Base-by-base conservation (phyloP, 106 monocot species). In the Dioscorea dumetorum region DNA sequence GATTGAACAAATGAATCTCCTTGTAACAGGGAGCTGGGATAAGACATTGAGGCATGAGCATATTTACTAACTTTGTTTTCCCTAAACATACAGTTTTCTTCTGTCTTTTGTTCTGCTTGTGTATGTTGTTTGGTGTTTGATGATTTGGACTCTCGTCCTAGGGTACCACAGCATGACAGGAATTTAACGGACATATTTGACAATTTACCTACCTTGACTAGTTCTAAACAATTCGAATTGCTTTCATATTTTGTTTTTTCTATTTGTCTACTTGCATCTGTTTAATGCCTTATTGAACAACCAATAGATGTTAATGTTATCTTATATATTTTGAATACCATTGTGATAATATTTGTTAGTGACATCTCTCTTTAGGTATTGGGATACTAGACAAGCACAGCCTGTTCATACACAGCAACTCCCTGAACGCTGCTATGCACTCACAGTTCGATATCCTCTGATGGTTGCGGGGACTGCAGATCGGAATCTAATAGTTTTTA, bases 391-490 rank as follows among this genome's bases (percentile, higher is more conserved):
- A 67, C 89, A 88, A 80, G 70, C 86, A 64, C 86, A 97, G 66
- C 95, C 95, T 22, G 95, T 89, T 72, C 95, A 97, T 67, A 77
- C 85, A n/a, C 95, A 92, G 64, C 95, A 82, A 60, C 88, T 92
- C 69, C 95, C 95, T 61, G 95, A 97, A 20, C 83, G 86, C 20
- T 92, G 91, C 71, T 97, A 87, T 81, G 84, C 91, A 64, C 60
- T 97, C 24, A 78, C 95, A 49, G 86, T 97, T 49, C 67, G 60
- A 21, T 67, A 92, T 69, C 95, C 95, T 23, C 74, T 97, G 49
- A 92, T 97, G 95, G 92, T 97, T 68, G 91, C 92, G 74, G 95
- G 86, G 16, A 97, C 92, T 24, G 88, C 95, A 10, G 95, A 97
- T 59, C 74, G 95, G 24, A 82, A 97, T 57, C 60, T 97, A 33